Evolutionary conservation across 768 basidiomycete genomes (phyloP), one percentile per base, ranked within the genome.

Genomic region (Lentinula guzmanii): DNA sequence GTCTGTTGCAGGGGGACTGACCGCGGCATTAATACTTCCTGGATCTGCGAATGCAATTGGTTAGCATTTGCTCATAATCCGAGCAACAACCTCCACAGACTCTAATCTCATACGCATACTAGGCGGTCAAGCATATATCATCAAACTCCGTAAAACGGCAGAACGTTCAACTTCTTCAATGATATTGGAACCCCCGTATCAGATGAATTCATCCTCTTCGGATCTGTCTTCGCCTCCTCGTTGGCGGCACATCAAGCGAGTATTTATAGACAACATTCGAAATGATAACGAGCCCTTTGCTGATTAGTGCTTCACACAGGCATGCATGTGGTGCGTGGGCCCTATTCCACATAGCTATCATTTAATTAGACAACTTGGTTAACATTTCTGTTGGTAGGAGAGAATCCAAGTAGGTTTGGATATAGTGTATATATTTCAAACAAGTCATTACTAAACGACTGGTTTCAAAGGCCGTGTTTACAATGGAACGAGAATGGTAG

Each of bases 221-320:
- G 75, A 84, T 63, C 71, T 75, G 41, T 69, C 76, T 48, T 64
- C 73, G 24, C 80, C 82, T 11, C 79, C 82, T 16, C 75, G 86
- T 34, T 91, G 87, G 86, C 77, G 91, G 61, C 86, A 93, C 69
- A 87, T 93, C 76, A 92, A 93, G 85, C 85, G 64, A 67, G 80
- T 69, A 24, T 21, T 37, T 11, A 33, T 60, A 42, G 10, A 41
- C 57, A 5, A 46, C 8, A 42, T 34, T 51, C 4, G 24, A 41
- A n/a, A 15, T 24, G 24, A 24, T 24, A 24, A 3, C 24, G 24
- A 24, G 24, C 24, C 24, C 24, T 24, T 24, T 24, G 24, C 42
- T 13, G 15, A 6, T 43, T 43, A n/a, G 6, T 43, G 15, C 2
- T 60, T 45, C 52, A 61, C 21, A n/a, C 63, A 84, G 83, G 65